These are phyloP conservation scores for Aotearoamyces nothofagi DNA, from an alignment of 2,329 filamentous ascomycete genomes.

Conservation along the genomic window DNA sequence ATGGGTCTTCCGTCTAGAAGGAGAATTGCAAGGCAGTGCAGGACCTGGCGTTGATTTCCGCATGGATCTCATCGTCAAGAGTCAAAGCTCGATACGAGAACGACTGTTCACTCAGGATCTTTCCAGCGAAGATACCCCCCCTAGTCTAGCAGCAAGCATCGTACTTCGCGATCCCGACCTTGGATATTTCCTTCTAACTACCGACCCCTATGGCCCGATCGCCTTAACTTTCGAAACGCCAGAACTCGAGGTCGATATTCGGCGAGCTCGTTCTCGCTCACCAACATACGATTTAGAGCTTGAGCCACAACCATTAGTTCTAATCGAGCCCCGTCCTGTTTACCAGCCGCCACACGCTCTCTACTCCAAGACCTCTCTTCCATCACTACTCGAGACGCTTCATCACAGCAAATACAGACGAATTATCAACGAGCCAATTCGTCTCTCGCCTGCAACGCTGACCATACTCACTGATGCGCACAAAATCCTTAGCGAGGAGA, in stretches of 20 bases:
- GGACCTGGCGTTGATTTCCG: conserved; percentile 45
- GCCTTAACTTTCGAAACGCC: conserved; percentile 44
- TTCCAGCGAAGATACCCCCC: conserved; percentile 23
- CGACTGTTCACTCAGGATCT: conserved; percentile 38
- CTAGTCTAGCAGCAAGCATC: conserved; percentile 36
- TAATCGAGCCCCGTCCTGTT: conserved; percentile 48
- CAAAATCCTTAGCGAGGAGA: conserved; percentile 54
- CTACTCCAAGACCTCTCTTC: conserved; percentile 38
- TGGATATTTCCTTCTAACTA: conserved; percentile 46
- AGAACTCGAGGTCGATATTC: conserved; percentile 32
- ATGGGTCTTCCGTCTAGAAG: conserved; percentile 49
- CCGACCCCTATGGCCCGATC: conserved; percentile 41
- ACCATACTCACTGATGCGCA: conserved; percentile 60
- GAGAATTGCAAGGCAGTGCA: conserved; percentile 39
- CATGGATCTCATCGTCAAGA: conserved; percentile 42
- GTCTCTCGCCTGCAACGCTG: conserved; percentile 55
- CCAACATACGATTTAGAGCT: conserved; percentile 26
- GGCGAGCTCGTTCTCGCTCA: conserved; percentile 26
- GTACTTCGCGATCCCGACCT: conserved; percentile 45
- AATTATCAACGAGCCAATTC: conserved; percentile 49
- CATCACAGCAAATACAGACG: conserved; percentile 45
- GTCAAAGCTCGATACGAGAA: conserved; percentile 38
- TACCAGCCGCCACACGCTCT: conserved; percentile 50
- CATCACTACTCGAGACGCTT: conserved; percentile 37
- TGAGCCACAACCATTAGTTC: conserved; percentile 31